Evolutionary conservation across 176 grass and related monocot genomes (phyloP).

Genomic region (Musa troglodytarum): DNA sequence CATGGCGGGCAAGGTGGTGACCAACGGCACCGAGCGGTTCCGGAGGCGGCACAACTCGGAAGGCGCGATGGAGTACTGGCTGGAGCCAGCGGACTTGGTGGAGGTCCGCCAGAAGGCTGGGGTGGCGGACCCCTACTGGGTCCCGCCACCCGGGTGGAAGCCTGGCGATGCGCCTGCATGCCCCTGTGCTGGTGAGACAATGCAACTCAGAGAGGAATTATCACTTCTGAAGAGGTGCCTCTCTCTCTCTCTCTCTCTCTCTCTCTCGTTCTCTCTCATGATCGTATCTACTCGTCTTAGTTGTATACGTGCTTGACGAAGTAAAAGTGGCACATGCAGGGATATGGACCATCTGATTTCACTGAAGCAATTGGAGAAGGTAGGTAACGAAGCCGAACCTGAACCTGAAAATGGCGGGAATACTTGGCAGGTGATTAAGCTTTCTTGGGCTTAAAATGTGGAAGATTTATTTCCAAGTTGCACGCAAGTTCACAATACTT

Average conservation of each 20-base stretch:
- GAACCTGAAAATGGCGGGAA: too few relatives aligned
- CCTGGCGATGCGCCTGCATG: slow-evolving; percentile 35
- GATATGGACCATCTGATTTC: slow-evolving; percentile 5
- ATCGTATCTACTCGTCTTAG: too few relatives aligned
- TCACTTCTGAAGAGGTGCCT: slow-evolving; percentile 23
- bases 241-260: too few relatives aligned
- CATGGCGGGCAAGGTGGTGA: slow-evolving; percentile 34
- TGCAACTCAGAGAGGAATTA: slow-evolving; percentile 23
- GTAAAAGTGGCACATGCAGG: background rate
- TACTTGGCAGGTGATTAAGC: too few relatives aligned
- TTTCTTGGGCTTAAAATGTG: too few relatives aligned
- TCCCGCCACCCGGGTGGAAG: slow-evolving; percentile 64
- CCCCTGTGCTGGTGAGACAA: background rate
- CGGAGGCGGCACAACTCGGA: slow-evolving; percentile 44
- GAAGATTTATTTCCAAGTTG: too few relatives aligned
- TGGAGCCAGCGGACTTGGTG: slow-evolving; percentile 59
- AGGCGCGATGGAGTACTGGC: slow-evolving; percentile 62
- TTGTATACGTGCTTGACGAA: too few relatives aligned
- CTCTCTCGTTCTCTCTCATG: too few relatives aligned
- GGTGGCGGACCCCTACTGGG: slow-evolving; percentile 44
- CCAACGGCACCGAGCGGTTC: slow-evolving; percentile 34
- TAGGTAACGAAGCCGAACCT: too few relatives aligned
- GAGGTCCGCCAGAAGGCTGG: slow-evolving; percentile 33
- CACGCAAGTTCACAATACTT: too few relatives aligned
- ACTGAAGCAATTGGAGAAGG: slow-evolving; percentile 1